Percentiles rank a stretch among this genome's conserved stretches.
phyloP scores from a whole-genome alignment of 768 basidiomycete species.

The Chalciporus sphaerocephalus region DNA sequence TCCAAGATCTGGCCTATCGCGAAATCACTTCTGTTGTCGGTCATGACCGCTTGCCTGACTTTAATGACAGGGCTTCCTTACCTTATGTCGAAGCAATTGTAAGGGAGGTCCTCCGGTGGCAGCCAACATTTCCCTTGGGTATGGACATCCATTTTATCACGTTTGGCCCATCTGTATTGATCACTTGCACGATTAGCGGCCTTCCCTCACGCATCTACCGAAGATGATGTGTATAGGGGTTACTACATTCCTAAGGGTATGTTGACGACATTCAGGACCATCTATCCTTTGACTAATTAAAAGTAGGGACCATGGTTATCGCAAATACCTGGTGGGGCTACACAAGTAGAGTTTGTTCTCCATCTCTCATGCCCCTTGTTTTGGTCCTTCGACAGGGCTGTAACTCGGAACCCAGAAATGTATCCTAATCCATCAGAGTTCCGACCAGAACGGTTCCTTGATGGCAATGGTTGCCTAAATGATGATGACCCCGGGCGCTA shows the following conservation, averaged over 20 bases:
- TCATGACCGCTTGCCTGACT: conserved; percentile 6
- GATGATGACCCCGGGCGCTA: neutral
- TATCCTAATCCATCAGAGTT: neutral
- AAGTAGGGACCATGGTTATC: neutral
- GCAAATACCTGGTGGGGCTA: neutral
- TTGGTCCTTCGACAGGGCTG: conserved; percentile 1
- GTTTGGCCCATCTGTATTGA: neutral
- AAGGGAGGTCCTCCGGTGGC: conserved; percentile 4
- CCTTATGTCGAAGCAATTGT: conserved; percentile 7
- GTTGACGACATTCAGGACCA: neutral
- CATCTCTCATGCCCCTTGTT: neutral
- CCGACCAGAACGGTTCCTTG: neutral
- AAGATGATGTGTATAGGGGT: neutral
- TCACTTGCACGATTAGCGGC: neutral
- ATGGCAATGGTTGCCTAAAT: neutral
- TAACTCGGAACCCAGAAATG: neutral
- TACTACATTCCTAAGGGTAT: neutral
- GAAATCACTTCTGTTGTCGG: conserved; percentile 9
- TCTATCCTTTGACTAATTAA: neutral
- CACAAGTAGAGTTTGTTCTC: neutral
- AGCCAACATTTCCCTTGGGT: conserved; percentile 1
- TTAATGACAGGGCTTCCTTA: conserved; percentile 1
- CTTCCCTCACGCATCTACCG: neutral
- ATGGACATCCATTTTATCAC: neutral
- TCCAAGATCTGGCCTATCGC: conserved; percentile 3